Base-by-base conservation (phyloP, 2,329 filamentous ascomycete species). In the Hypoxylon sp. region DNA sequence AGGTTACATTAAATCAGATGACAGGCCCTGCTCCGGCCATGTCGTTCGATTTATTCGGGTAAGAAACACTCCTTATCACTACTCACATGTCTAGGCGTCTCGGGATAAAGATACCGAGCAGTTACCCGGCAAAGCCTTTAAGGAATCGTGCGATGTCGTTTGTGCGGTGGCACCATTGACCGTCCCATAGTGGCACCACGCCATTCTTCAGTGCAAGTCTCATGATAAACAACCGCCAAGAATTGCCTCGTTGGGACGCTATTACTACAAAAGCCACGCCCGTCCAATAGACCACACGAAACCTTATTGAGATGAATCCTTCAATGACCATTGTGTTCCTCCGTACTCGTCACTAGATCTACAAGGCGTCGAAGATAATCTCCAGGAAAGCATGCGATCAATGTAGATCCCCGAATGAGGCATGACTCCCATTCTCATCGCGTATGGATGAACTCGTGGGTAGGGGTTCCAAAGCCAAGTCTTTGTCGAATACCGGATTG, bases 1-100 rank as follows among this genome's bases (percentile, higher is more conserved):
- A 61, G 21, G 57, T 63, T 69, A 46, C 68, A 64, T 66, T 48
- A 38, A 67, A 65, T 63, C 63, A 55, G 65, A 71, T 59, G 68
- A 67, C 57, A 62, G 65, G 52, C 57, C 57, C 63, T 66, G 36
- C 56, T 61, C 65, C 56, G 51, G 34, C 48, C 61, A 56, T 70
- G 62, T 49, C 68, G 60, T 63, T 64, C 65, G 65, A 68, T 66
- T 45, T 58, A 23, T 55, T 51, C 36, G 30, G 58, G 61, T 43
- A 50, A 65, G 59, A 63, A 50, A 63, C 49, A 49, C 21, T 36
- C 49, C 60, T 60, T 64, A 62, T 61, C 63, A 53, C 45, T 48
- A 43, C 28, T 38, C 36, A 41, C 45, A 25, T 52, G 30, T 56
- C 52, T 53, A 63, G 62, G 65, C 63, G 49, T 45, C 36, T 50